Conservation (phyloP, 75 land plant genomes). For the Selaginella tamariscina region DNA sequence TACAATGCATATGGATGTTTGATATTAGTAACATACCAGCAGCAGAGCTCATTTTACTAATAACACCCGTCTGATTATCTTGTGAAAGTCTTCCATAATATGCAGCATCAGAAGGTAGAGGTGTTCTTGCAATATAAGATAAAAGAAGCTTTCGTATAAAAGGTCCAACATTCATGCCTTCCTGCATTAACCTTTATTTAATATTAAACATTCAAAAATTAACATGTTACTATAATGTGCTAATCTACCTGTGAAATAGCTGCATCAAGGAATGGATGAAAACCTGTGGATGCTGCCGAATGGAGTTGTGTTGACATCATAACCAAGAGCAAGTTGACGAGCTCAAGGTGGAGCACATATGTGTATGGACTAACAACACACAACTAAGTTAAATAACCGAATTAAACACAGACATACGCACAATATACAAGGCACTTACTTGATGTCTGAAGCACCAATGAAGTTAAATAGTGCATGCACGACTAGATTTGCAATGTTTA, state of each 20-base stretch:
- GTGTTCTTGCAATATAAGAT: conserved; percentile 41
- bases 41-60: conserved; percentile 62
- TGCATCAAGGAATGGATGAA: conserved; percentile 73
- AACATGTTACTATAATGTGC: neutral
- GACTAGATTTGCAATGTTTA: conserved; percentile 36
- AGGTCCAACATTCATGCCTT: conserved; percentile 29
- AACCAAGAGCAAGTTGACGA: conserved; percentile 59
- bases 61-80: conserved; percentile 43
- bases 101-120: conserved; percentile 29
- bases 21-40: conserved; percentile 37
- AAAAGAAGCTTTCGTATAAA: conserved; percentile 43
- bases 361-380: conserved; percentile 38
- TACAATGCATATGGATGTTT: neutral
- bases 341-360: conserved; percentile 58
- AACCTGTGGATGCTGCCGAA: conserved; percentile 54
- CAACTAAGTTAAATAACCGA: neutral
- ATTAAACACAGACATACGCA: neutral
- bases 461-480: conserved; percentile 44
- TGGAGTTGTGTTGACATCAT: conserved; percentile 76
- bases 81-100: conserved; percentile 31
- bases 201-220: neutral
- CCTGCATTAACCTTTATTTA: conserved; percentile 29
- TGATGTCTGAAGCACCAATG: conserved; percentile 41
- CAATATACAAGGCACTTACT: neutral
- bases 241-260: conserved; percentile 60